Percentiles rank a stretch among this genome's conserved stretches.
Conservation (phyloP, 257 asterid genomes). For the Leonotis leonurus region DNA sequence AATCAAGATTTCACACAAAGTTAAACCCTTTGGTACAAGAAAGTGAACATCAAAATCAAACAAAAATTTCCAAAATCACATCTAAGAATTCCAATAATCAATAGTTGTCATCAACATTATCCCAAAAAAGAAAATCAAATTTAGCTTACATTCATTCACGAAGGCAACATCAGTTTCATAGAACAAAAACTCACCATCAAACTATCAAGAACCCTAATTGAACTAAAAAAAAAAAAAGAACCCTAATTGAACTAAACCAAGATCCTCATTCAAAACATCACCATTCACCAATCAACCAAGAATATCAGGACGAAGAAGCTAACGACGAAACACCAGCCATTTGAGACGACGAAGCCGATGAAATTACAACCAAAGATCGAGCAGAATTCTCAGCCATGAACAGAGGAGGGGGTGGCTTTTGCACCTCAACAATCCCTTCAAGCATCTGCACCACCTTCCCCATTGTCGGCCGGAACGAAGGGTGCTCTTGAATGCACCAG, state of each 20-base stretch:
- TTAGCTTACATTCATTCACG: not conserved
- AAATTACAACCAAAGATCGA: slow-evolving; percentile 19
- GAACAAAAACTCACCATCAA: not conserved
- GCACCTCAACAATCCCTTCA: slow-evolving; percentile 48
- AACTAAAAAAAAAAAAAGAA: not conserved
- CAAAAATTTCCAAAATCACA: not conserved
- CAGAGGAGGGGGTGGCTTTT: slow-evolving; percentile 50
- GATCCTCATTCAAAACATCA: too few species aligned
- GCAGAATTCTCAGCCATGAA: slow-evolving; percentile 24
- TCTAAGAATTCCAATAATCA: not conserved
- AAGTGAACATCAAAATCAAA: not conserved
- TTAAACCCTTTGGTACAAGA: not conserved
- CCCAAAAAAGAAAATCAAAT: not conserved
- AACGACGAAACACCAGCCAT: slow-evolving; percentile 21
- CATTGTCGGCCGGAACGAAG: slow-evolving; percentile 61
- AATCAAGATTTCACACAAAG: not conserved
- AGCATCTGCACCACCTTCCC: slow-evolving; percentile 78
- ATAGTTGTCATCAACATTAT: not conserved
- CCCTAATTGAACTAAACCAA: not conserved
- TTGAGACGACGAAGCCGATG: slow-evolving; percentile 37
- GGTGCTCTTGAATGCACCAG: slow-evolving; percentile 85
- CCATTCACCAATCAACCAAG: not conserved
- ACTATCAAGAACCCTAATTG: too few species aligned
- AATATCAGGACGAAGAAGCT: slow-evolving; percentile 19
- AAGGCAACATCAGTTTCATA: not conserved